Evolutionary conservation across 2,329 filamentous ascomycete genomes (phyloP).

Genomic region (Myrmaecium sp.): DNA sequence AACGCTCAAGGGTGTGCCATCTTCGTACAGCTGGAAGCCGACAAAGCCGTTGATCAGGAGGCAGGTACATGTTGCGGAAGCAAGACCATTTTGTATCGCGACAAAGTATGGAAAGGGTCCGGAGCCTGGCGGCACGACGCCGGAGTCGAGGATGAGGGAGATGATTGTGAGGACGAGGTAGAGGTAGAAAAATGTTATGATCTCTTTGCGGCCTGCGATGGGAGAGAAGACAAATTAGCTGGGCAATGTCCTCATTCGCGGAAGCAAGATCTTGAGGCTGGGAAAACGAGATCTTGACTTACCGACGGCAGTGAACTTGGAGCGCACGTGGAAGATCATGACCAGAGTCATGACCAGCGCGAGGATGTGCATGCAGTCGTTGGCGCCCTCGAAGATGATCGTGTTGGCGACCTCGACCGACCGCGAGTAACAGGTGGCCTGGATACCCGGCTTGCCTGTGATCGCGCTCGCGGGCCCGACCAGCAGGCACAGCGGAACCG

Average conservation of each 20-base stretch:
- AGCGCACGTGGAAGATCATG: slow-evolving; percentile 93
- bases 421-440: slow-evolving; percentile 80
- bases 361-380: slow-evolving; percentile 81
- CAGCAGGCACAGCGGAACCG: slow-evolving; percentile 73
- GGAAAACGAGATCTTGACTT: slow-evolving; percentile 19
- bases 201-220: slow-evolving; percentile 44
- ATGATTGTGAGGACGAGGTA: slow-evolving; percentile 82
- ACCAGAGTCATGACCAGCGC: slow-evolving; percentile 85
- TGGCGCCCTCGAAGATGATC: slow-evolving; percentile 89
- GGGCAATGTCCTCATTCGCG: neutral
- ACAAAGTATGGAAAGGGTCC: slow-evolving; percentile 80
- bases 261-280: neutral
- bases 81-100: slow-evolving; percentile 67
- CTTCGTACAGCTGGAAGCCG: slow-evolving; percentile 95
- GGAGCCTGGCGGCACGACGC: slow-evolving; percentile 73
- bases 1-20: slow-evolving; percentile 81
- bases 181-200: slow-evolving; percentile 88
- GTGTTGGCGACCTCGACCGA: slow-evolving; percentile 96
- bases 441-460: slow-evolving; percentile 55
- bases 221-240: slow-evolving; percentile 25
- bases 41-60: slow-evolving; percentile 95
- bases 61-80: slow-evolving; percentile 73
- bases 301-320: slow-evolving; percentile 97
- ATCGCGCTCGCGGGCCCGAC: slow-evolving; percentile 60
- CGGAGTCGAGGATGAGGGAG: slow-evolving; percentile 81